Evolutionary conservation across 176 grass and related monocot species (phyloP).

Genomic region (Canna indica): DNA sequence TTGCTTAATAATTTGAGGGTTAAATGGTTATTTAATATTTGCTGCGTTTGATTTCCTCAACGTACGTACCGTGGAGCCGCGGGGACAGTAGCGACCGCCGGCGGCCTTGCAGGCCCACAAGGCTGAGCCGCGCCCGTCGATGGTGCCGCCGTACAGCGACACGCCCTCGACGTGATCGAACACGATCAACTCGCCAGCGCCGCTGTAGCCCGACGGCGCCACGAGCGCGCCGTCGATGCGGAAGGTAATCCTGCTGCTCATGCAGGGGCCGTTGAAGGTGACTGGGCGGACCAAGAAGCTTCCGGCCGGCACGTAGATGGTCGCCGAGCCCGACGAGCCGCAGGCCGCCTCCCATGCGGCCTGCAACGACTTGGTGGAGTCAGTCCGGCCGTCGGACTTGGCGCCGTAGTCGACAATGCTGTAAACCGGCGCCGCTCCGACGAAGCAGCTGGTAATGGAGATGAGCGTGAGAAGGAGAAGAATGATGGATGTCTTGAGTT

Average conservation of each 20-base stretch:
- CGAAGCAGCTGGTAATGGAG: constrained; percentile 20
- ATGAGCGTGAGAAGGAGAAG: constrained; percentile 28
- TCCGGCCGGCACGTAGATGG: constrained; percentile 51
- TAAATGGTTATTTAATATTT: too few relatives aligned
- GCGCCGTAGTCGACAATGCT: constrained; percentile 61
- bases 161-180: constrained; percentile 61
- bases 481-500: constrained; percentile 16
- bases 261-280: constrained; percentile 64
- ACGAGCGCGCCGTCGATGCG: constrained; percentile 44
- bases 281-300: constrained; percentile 35
- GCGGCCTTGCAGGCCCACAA: constrained; percentile 58
- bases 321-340: constrained; percentile 32
- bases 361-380: constrained; percentile 47
- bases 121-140: constrained; percentile 53
- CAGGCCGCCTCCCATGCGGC: constrained; percentile 71
- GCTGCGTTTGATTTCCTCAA: too few relatives aligned
- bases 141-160: constrained; percentile 51
- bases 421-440: constrained; percentile 13
- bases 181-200: constrained; percentile 34
- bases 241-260: constrained; percentile 38
- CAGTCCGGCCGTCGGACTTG: constrained; percentile 37
- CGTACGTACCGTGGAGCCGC: constrained; percentile 49
- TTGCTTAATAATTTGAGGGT: too few relatives aligned
- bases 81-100: constrained; percentile 22
- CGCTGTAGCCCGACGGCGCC: constrained; percentile 29